A percentile compares a stretch with the other conserved stretches of the same genome.
phyloP scores from a whole-genome alignment of 306 rosid species.

The Quercus variabilis region DNA sequence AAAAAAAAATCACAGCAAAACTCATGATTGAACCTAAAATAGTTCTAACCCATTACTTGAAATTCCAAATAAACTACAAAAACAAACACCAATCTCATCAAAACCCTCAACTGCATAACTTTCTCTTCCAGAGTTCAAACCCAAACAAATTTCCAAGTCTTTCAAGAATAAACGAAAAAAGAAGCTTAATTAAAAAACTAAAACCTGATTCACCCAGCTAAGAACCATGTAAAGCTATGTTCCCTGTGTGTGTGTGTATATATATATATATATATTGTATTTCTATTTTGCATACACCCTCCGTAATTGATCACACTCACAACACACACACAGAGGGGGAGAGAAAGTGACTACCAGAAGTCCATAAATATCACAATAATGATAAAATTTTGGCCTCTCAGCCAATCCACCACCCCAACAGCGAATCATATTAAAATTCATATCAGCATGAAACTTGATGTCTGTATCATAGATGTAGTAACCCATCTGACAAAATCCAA shows the following conservation, averaged over 20 bases:
- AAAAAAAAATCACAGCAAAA: background rate
- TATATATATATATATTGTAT: too few relatives aligned
- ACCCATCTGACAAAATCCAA: conserved; percentile 97
- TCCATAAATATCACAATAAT: conserved; percentile 84
- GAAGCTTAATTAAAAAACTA: background rate
- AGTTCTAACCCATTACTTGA: background rate
- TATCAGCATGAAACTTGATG: conserved; percentile 86
- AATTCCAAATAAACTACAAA: background rate
- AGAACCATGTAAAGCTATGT: conserved; percentile 36
- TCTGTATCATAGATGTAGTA: conserved; percentile 78
- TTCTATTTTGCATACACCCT: background rate
- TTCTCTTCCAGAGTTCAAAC: conserved; percentile 14
- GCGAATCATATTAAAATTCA: conserved; percentile 95
- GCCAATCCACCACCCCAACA: conserved; percentile 98
- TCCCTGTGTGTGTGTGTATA: too few relatives aligned
- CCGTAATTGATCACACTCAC: too few relatives aligned
- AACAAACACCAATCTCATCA: background rate
- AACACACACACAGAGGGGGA: background rate
- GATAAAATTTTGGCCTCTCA: conserved; percentile 88
- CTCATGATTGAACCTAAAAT: background rate
- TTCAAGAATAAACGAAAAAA: background rate
- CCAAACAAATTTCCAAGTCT: conserved; percentile 6
- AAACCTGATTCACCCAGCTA: conserved; percentile 26
- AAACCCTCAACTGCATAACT: background rate
- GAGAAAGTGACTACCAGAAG: conserved; percentile 61